Percentiles rank a stretch among this genome's conserved stretches.
phyloP scores from a whole-genome alignment of 1,284 basidiomycete genomes.

The Rhodotorula sp. region DNA sequence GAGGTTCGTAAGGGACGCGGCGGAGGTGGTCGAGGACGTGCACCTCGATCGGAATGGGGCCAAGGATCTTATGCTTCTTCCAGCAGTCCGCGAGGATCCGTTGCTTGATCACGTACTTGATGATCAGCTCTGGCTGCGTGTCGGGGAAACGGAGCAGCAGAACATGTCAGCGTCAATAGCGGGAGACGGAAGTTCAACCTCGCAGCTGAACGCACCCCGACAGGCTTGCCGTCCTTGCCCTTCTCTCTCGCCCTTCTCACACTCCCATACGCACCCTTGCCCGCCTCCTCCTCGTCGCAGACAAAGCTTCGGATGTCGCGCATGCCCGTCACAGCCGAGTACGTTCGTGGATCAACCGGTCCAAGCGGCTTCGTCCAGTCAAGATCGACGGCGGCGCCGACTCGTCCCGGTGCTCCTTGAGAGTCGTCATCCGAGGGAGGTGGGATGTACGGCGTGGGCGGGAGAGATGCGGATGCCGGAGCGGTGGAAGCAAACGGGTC shows the following conservation, averaged over 20 bases:
- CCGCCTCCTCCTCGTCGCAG: conserved; percentile 73
- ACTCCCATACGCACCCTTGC: conserved; percentile 93
- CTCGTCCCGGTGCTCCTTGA: background rate
- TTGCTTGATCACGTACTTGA: conserved; percentile 98
- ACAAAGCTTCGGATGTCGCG: conserved; percentile 71
- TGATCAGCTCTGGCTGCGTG: conserved; percentile 64
- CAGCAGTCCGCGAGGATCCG: conserved; percentile 98
- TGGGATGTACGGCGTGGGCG: conserved; percentile 1
- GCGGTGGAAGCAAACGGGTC: conserved; percentile 21
- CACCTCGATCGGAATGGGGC: conserved; percentile 97
- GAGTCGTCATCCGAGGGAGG: background rate
- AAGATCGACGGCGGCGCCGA: conserved; percentile 21
- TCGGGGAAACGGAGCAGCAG: conserved; percentile 15
- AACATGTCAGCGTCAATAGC: conserved; percentile 14
- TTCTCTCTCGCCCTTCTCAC: conserved; percentile 87
- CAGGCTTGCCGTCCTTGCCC: conserved; percentile 63
- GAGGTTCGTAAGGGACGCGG: conserved; percentile 72
- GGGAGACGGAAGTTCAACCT: background rate
- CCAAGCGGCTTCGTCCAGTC: conserved; percentile 31
- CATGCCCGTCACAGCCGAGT: conserved; percentile 41
- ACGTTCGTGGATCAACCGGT: conserved; percentile 42
- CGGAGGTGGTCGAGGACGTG: conserved; percentile 86
- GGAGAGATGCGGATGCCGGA: background rate
- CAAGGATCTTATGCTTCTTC: conserved; percentile 92
- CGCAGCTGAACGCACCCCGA: conserved; percentile 66